phyloP scores from a whole-genome alignment of 148 eudicot genomes.

The Heliosperma pusillum region DNA sequence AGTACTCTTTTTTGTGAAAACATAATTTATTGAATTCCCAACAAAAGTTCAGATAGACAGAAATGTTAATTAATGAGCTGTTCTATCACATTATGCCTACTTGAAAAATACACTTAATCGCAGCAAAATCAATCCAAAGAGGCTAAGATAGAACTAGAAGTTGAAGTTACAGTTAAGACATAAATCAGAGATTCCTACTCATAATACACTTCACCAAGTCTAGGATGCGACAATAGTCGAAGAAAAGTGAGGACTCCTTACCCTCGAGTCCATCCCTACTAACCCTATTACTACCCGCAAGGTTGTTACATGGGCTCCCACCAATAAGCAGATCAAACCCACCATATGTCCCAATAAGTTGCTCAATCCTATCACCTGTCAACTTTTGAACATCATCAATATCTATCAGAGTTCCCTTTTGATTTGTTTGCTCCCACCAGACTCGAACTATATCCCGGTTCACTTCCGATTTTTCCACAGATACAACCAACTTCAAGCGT shows the following conservation, averaged over 20 bases:
- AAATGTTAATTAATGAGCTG: neutral
- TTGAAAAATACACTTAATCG: too few species aligned
- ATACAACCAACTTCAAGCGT: conserved; percentile 59
- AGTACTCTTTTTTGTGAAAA: too few species aligned
- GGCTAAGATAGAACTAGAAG: too few species aligned
- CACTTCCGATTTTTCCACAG: conserved; percentile 73
- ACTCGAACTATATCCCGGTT: conserved; percentile 60
- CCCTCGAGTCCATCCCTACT: conserved; percentile 92
- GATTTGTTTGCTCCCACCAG: conserved; percentile 98
- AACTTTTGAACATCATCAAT: conserved; percentile 55
- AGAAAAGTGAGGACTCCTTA: conserved; percentile 71
- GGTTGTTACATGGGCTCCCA: conserved; percentile 91
- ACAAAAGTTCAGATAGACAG: neutral
- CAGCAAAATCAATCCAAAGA: too few species aligned
- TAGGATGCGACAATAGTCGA: conserved; percentile 62
- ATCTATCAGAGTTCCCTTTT: conserved; percentile 53
- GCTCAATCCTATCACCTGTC: conserved; percentile 43
- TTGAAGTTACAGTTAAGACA: neutral
- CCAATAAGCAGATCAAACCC: conserved; percentile 84
- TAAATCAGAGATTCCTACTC: conserved; percentile 29
- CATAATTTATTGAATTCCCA: neutral
- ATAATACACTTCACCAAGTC: conserved; percentile 51
- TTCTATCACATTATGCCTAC: neutral
- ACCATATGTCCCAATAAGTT: conserved; percentile 39
- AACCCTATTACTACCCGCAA: conserved; percentile 78